A percentile compares a stretch with the other conserved stretches of the same genome.
Conservation (phyloP, 768 basidiomycete genomes). For the Suillus cothurnatus region DNA sequence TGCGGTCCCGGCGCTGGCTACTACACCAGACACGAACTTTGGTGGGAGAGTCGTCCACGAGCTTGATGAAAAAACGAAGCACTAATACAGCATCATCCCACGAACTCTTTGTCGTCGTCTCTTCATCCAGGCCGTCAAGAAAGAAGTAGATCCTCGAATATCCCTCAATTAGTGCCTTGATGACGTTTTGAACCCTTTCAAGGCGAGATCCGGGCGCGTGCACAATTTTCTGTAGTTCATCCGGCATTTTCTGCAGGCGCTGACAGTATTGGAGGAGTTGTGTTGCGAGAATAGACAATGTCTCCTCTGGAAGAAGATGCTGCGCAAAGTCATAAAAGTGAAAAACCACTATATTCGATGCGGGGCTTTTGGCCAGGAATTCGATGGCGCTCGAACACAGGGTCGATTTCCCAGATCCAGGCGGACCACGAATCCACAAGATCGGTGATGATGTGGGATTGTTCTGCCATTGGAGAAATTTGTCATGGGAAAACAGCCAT, state of each 20-base stretch:
- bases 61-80: slow-evolving; percentile 18
- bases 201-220: neutral
- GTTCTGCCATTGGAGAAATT: neutral
- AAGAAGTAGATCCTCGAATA: slow-evolving; percentile 22
- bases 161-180: slow-evolving; percentile 16
- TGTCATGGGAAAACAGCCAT: neutral
- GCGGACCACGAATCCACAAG: neutral
- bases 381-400: neutral
- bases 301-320: neutral
- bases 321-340: slow-evolving; percentile 2
- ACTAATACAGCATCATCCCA: slow-evolving; percentile 20
- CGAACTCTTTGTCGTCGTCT: slow-evolving; percentile 10
- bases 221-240: too few species aligned
- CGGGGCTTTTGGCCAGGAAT: neutral
- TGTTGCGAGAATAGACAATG: too few species aligned
- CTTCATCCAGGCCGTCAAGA: slow-evolving; percentile 33
- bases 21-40: slow-evolving; percentile 29
- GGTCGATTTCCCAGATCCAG: slow-evolving; percentile 2
- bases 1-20: slow-evolving; percentile 17
- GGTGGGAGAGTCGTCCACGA: slow-evolving; percentile 15
- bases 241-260: too few species aligned
- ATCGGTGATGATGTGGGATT: neutral
- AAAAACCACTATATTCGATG: neutral
- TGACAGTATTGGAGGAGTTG: too few species aligned
- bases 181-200: slow-evolving; percentile 20